A percentile compares a stretch with the other conserved stretches of the same genome.
Evolutionary conservation across 169 alveolate species (phyloP).

Genomic region (Plasmodium vinckei): DNA sequence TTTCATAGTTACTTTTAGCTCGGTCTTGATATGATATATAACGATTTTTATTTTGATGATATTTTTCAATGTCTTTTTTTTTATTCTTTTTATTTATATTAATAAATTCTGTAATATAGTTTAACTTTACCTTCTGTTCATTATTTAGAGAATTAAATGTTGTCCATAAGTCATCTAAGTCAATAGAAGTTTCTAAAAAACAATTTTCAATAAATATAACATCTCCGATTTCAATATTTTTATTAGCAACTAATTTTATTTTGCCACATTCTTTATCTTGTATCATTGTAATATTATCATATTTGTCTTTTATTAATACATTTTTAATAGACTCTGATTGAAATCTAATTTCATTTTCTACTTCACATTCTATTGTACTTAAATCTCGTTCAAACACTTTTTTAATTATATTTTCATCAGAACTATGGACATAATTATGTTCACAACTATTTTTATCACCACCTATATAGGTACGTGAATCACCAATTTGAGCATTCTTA

Average conservation of each 20-base stretch:
- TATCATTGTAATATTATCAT: slow-evolving; percentile 38
- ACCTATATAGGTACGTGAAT: too few relatives aligned
- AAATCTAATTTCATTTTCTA: slow-evolving; percentile 8
- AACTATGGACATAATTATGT: background rate
- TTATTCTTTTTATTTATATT: slow-evolving; percentile 44
- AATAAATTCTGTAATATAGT: slow-evolving; percentile 22
- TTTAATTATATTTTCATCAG: background rate
- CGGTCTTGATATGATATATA: background rate
- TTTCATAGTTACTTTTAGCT: background rate
- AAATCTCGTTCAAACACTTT: background rate
- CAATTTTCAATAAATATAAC: slow-evolving; percentile 45
- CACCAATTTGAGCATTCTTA: too few relatives aligned
- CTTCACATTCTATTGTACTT: background rate
- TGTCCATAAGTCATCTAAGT: slow-evolving; percentile 54
- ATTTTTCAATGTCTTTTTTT: slow-evolving; percentile 25
- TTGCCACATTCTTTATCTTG: slow-evolving; percentile 45
- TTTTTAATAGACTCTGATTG: slow-evolving; percentile 20
- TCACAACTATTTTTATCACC: background rate
- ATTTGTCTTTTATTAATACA: slow-evolving; percentile 11
- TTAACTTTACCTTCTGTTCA: slow-evolving; percentile 20
- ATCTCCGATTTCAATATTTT: slow-evolving; percentile 54
- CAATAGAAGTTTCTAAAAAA: slow-evolving; percentile 72
- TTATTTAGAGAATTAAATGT: slow-evolving; percentile 13
- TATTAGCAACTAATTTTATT: slow-evolving; percentile 56
- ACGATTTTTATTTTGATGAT: background rate